phyloP scores from a whole-genome alignment of 768 basidiomycete species.

The Lyophyllum atratum region DNA sequence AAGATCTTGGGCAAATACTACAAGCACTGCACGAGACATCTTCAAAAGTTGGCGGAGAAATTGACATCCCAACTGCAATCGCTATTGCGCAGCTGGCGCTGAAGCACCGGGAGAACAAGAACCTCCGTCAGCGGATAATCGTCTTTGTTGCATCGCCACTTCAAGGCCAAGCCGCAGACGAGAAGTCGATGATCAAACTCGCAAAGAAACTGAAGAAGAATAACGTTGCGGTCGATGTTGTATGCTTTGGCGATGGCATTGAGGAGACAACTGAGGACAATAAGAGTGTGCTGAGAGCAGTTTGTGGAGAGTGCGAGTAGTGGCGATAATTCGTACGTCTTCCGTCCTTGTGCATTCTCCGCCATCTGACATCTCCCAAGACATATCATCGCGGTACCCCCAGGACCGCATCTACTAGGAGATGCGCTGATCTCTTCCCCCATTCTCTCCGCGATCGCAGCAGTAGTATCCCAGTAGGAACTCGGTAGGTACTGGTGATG shows the following conservation, averaged over 20 bases:
- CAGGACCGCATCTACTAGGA: conserved; percentile 79
- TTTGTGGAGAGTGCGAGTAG: conserved; percentile 85
- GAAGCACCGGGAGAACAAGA: conserved; percentile 99
- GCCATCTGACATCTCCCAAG: conserved; percentile 37
- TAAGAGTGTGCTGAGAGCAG: conserved; percentile 65
- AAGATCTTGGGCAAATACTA: conserved; percentile 91
- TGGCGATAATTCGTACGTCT: conserved; percentile 82
- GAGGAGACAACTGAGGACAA: conserved; percentile 63
- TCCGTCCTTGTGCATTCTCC: background rate
- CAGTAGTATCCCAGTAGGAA: conserved; percentile 68
- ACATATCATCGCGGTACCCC: conserved; percentile 78
- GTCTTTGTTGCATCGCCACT: conserved; percentile 92
- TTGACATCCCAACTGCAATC: conserved; percentile 89
- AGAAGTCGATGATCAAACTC: conserved; percentile 80
- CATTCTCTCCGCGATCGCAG: conserved; percentile 75
- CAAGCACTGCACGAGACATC: conserved; percentile 71
- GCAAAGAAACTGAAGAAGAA: conserved; percentile 99
- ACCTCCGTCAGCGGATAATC: conserved; percentile 92
- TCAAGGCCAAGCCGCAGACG: conserved; percentile 67
- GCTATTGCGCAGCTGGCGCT: conserved; percentile 94
- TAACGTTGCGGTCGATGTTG: conserved; percentile 92
- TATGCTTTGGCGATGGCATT: conserved; percentile 89
- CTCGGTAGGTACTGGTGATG: conserved; percentile 51
- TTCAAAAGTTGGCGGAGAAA: conserved; percentile 75
- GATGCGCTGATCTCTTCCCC: conserved; percentile 81